Percentiles rank a stretch among this genome's conserved stretches.
phyloP scores from a whole-genome alignment of 2,329 filamentous ascomycete species.

The Malbranchea cinnamomea region DNA sequence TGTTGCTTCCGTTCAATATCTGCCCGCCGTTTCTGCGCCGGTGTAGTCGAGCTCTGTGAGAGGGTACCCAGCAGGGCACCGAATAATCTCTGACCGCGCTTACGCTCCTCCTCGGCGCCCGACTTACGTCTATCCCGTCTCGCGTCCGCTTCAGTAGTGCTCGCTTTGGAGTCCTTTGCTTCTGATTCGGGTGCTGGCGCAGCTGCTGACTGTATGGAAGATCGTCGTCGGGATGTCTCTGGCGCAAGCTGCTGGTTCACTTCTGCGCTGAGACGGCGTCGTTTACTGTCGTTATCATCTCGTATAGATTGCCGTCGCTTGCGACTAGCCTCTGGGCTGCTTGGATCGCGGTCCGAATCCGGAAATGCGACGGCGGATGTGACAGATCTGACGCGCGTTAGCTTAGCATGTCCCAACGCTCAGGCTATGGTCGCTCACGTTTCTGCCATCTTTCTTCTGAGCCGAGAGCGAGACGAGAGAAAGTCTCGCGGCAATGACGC shows the following conservation, averaged over 20 bases:
- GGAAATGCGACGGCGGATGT: conserved; percentile 41
- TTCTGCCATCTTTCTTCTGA: no score
- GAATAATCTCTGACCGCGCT: conserved; percentile 72
- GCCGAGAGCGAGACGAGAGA: no score
- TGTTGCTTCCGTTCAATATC: conserved; percentile 75
- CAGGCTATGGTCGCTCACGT: no score
- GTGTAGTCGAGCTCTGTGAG: conserved; percentile 51
- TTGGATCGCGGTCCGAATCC: conserved; percentile 20
- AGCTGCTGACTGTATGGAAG: no score
- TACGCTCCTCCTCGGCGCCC: conserved; percentile 58
- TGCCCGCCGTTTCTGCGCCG: conserved; percentile 52
- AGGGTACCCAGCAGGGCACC: conserved; percentile 66
- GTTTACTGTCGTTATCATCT: conserved; percentile 35
- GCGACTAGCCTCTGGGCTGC: conserved; percentile 20
- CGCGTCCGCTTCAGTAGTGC: conserved; percentile 4
- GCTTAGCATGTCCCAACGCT: no score
- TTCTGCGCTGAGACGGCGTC: conserved; percentile 33
- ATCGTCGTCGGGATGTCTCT: no score
- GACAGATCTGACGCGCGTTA: conserved; percentile 32
- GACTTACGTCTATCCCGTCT: conserved; percentile 10
- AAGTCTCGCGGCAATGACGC: no score
- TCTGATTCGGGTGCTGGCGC: conserved; percentile 15
- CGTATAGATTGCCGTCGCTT: conserved; percentile 38
- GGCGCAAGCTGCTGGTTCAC: no score
- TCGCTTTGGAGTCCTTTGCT: conserved; percentile 1